Percentiles rank a stretch among this genome's conserved stretches.
Evolutionary conservation across 306 rosid species (phyloP).

Genomic region (Gastrolobium bilobum): DNA sequence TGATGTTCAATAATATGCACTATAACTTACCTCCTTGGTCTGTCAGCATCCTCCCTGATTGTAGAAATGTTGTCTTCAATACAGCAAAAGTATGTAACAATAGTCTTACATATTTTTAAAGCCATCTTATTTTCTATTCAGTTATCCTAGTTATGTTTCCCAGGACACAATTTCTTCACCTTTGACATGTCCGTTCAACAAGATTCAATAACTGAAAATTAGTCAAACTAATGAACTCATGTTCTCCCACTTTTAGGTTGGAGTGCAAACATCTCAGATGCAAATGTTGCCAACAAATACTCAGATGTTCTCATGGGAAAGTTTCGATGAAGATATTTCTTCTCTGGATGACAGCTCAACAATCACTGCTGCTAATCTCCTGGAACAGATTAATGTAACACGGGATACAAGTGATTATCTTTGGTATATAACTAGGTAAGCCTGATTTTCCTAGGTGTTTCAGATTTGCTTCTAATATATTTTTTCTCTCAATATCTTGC

Average conservation of each 20-base stretch:
- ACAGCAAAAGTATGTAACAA: conserved; percentile 73
- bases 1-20: conserved; percentile 88
- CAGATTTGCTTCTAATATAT: neutral
- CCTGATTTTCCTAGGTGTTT: conserved; percentile 10
- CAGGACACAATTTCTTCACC: neutral
- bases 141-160: conserved; percentile 16
- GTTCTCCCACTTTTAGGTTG: conserved; percentile 61
- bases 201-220: neutral
- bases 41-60: conserved; percentile 84
- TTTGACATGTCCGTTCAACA: conserved; percentile 12
- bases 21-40: conserved; percentile 92
- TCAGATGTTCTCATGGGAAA: conserved; percentile 72
- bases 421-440: conserved; percentile 90
- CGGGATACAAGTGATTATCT: conserved; percentile 83
- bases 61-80: conserved; percentile 81
- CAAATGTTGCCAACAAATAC: conserved; percentile 79
- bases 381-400: conserved; percentile 86
- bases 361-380: conserved; percentile 70
- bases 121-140: neutral
- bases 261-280: conserved; percentile 90
- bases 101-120: neutral
- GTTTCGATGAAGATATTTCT: conserved; percentile 70
- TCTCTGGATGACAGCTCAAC: conserved; percentile 72
- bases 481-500: neutral
- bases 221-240: conserved; percentile 29